phyloP scores from a whole-genome alignment of 257 asterid species.

The Solanum etuberosum region DNA sequence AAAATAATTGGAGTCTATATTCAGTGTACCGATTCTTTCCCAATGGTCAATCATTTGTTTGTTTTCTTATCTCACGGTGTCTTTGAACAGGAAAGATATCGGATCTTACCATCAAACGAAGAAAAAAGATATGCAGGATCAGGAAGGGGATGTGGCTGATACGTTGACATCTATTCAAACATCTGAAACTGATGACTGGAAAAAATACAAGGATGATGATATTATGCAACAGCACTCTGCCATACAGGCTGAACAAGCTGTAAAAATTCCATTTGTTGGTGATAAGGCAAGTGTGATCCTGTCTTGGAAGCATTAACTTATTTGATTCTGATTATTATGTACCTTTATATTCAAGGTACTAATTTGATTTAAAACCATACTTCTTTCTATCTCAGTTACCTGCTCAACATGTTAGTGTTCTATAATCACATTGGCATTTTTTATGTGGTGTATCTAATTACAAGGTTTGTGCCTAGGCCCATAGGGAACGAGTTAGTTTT shows the following conservation, averaged over 20 bases:
- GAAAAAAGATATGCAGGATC: constrained; percentile 33
- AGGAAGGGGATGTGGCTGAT: constrained; percentile 26
- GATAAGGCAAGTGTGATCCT: constrained; percentile 54
- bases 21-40: neutral
- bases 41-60: neutral
- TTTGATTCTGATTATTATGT: neutral
- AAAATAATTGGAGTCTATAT: neutral
- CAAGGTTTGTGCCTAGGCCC: neutral
- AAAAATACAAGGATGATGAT: constrained; percentile 55
- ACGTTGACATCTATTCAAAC: constrained; percentile 17
- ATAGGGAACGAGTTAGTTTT: neutral
- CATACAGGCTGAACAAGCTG: constrained; percentile 68
- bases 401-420: neutral
- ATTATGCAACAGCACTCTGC: constrained; percentile 64
- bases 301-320: neutral
- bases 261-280: constrained; percentile 60
- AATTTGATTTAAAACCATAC: neutral
- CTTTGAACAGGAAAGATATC: neutral
- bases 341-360: neutral
- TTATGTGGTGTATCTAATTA: neutral
- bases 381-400: neutral
- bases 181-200: constrained; percentile 53
- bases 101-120: neutral
- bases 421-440: neutral
- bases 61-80: neutral